phyloP scores from a whole-genome alignment of 805 yeast genomes.

The Wickerhamiella dianesei region DNA sequence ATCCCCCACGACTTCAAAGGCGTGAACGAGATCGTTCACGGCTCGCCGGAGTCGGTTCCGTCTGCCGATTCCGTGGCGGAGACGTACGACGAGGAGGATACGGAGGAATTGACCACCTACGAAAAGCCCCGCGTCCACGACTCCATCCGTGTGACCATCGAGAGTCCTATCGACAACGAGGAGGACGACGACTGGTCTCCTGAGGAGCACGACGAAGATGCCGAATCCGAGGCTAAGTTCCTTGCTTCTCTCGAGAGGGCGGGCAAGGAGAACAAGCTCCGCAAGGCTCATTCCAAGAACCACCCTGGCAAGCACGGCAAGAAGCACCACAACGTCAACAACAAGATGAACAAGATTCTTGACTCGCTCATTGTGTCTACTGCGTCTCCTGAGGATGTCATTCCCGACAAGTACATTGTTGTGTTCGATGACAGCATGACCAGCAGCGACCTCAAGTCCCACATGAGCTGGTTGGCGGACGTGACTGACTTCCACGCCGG shows the following conservation, averaged over 20 bases:
- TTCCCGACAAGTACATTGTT: conserved; percentile 47
- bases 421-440: conserved; percentile 59
- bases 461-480: conserved; percentile 48
- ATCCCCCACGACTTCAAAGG: conserved; percentile 17
- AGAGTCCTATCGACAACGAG: too few relatives aligned
- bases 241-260: too few relatives aligned
- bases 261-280: too few relatives aligned
- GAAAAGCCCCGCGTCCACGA: too few relatives aligned
- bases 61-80: not conserved
- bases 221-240: not conserved
- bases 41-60: not conserved
- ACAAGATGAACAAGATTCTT: not conserved
- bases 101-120: not conserved
- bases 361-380: conserved; percentile 6
- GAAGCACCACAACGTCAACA: not conserved
- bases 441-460: conserved; percentile 44
- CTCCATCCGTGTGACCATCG: too few relatives aligned
- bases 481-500: conserved; percentile 19
- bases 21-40: conserved; percentile 1
- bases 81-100: not conserved
- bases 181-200: not conserved
- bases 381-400: conserved; percentile 10
- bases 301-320: too few relatives aligned
- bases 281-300: too few relatives aligned
- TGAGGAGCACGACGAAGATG: not conserved